Base-by-base conservation (phyloP, 1,284 basidiomycete genomes). In the Porogramme epimiltina region DNA sequence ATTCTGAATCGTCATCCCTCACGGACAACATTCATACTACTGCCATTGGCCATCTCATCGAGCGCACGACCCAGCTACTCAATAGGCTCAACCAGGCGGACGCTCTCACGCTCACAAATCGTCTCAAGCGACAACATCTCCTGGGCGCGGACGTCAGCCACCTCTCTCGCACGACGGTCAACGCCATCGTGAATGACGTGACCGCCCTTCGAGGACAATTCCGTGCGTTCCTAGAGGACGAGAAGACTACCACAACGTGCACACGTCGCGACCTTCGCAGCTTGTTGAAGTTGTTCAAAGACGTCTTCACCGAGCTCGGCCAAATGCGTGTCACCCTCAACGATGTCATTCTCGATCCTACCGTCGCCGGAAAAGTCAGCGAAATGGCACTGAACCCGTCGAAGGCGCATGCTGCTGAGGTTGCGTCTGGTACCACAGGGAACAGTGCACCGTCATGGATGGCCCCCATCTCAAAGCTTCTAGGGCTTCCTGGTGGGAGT, bases 111-210 rank as follows among this genome's bases (percentile, higher is more conserved):
- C 77, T 99, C 36, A 91, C 91, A 39, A 89, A 90, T 52, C 85
- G 96, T 15, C 77, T 99, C 39, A 96, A 95, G 70, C 87, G 94
- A 42, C 96, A 98, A 60, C 84, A 95, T 63, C 78, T 98, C 2
- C 72, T 81, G 0, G 88, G 83, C 51, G 87, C 91, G 2, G 95
- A 98, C 62, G 82, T 98, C 18, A 83, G 85, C 15, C 92, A 98
- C 64, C 77, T 98, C 16, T 95, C 95, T 0, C 85, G 89, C 36
- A 84, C 82, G 19, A 98, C 94, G 0, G 79, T 98, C 51, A 82
- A 84, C 51, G 79, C 80, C 37, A 87, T 98, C 45, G 67, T 94
- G 16, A 72, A 77, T 31, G 95, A 99, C 50, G 77, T 87, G 8
- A 76, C 77, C 8, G 79, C 80, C 16, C 73, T 98, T 23, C 86